A percentile compares a stretch with the other conserved stretches of the same genome.
phyloP scores from a whole-genome alignment of 805 yeast species.

The Zygoascus ofunaensis region DNA sequence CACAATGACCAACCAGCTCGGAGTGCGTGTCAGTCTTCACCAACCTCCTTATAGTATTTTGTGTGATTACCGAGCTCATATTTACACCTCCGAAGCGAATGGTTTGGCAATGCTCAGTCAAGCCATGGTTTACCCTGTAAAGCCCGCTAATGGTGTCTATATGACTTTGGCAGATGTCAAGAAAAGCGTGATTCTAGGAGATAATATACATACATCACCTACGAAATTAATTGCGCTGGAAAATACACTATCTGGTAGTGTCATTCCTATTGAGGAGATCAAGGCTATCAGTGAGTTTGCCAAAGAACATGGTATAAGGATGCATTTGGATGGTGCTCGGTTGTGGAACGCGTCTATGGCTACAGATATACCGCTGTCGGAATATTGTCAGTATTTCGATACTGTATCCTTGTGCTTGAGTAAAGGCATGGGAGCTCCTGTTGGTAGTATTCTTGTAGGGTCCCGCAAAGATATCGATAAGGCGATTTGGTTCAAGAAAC shows the following conservation, averaged over 20 bases:
- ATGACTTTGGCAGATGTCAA: constrained; percentile 73
- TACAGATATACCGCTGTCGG: constrained; percentile 55
- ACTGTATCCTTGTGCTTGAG: constrained; percentile 85
- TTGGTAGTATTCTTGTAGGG: constrained; percentile 83
- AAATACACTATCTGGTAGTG: constrained; percentile 77
- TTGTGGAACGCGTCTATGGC: constrained; percentile 82
- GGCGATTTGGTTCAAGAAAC: constrained; percentile 82
- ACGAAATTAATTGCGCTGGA: constrained; percentile 78
- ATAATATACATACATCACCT: constrained; percentile 83
- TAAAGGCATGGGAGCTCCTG: constrained; percentile 87
- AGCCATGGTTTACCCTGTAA: constrained; percentile 82
- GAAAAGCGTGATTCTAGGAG: constrained; percentile 58
- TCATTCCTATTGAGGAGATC: constrained; percentile 74
- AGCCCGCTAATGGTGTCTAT: constrained; percentile 66
- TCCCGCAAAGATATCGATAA: constrained; percentile 45
- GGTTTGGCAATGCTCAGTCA: constrained; percentile 84
- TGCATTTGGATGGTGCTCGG: constrained; percentile 95
- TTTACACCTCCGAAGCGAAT: constrained; percentile 79
- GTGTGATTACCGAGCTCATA: constrained; percentile 82
- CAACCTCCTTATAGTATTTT: constrained; percentile 83
- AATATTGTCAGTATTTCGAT: constrained; percentile 72
- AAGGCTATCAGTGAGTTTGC: constrained; percentile 64
- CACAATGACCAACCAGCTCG: constrained; percentile 84
- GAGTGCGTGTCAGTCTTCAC: constrained; percentile 58
- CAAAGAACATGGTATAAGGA: constrained; percentile 42